A percentile compares a stretch with the other conserved stretches of the same genome.
Conservation (phyloP, 257 asterid species). For the Fraxinus anomala region DNA sequence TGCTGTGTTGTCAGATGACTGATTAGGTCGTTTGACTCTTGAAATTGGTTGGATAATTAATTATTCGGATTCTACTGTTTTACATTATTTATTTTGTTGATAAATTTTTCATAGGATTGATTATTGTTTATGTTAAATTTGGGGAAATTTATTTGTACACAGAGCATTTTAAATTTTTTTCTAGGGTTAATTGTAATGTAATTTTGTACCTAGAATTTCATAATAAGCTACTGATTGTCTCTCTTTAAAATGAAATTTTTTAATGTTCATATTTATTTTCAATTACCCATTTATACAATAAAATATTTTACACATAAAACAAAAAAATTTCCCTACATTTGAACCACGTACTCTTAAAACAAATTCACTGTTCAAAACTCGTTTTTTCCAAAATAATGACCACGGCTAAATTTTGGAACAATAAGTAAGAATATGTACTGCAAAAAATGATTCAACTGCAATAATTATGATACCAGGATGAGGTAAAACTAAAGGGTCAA, state of each 20-base stretch:
- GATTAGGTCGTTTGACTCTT: no score
- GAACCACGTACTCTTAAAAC: no score
- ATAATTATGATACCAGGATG: neutral
- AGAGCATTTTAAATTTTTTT: neutral
- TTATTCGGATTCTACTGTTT: neutral
- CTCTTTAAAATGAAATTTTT: no score
- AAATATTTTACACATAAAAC: no score
- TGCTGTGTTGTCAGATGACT: no score
- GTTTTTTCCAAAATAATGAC: no score
- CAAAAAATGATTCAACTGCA: neutral
- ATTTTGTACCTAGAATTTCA: neutral
- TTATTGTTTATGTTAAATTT: neutral
- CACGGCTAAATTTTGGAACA: neutral
- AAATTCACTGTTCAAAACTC: no score
- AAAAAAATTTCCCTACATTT: no score
- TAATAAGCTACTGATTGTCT: neutral
- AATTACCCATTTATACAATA: no score
- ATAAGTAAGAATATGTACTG: neutral
- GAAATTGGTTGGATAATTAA: neutral
- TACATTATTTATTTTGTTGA: neutral
- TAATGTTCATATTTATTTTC: no score
- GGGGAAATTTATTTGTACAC: neutral
- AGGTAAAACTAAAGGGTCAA: neutral
- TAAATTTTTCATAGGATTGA: neutral
- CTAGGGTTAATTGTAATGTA: neutral